These are phyloP conservation scores for Candida qinlingensis DNA, from an alignment of 805 yeast genomes.

Conservation along the genomic window DNA sequence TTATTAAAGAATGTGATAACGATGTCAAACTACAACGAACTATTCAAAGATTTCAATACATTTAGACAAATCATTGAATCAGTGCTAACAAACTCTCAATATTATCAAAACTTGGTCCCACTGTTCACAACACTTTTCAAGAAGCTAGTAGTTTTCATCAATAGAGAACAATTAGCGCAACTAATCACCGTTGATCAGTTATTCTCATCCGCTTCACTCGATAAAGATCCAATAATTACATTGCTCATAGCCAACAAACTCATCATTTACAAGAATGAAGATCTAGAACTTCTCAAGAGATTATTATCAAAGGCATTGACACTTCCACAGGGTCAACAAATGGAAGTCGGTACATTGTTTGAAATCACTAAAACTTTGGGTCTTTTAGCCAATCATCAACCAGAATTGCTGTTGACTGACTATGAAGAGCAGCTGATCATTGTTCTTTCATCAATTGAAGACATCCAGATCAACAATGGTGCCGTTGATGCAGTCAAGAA, in stretches of 20 bases:
- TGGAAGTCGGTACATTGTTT: constrained; percentile 19
- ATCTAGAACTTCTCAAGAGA: neutral
- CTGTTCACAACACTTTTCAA: constrained; percentile 17
- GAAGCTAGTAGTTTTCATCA: constrained; percentile 16
- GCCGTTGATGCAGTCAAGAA: constrained; percentile 18
- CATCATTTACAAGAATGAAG: constrained; percentile 13
- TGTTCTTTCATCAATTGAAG: constrained; percentile 8
- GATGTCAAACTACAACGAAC: constrained; percentile 10
- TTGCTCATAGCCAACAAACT: constrained; percentile 18
- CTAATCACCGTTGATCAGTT: constrained; percentile 2
- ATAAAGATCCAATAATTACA: constrained; percentile 8
- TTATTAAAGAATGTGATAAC: constrained; percentile 15
- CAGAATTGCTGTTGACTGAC: constrained; percentile 8
- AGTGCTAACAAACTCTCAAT: constrained; percentile 17
- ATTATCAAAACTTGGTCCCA: constrained; percentile 19
- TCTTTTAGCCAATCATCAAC: constrained; percentile 16
- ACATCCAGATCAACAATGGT: neutral
- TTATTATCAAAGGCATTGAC: constrained; percentile 12
- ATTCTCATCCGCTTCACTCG: neutral
- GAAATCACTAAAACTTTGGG: constrained; percentile 25
- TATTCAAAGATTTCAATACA: constrained; percentile 9
- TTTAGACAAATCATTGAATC: constrained; percentile 18
- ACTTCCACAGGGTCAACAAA: constrained; percentile 6
- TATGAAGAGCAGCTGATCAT: constrained; percentile 9
- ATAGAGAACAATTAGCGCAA: constrained; percentile 6